Evolutionary conservation across 106 monocot genomes (phyloP), one percentile per base, ranked within the genome.

Genomic region (Ottelia alismoides): DNA sequence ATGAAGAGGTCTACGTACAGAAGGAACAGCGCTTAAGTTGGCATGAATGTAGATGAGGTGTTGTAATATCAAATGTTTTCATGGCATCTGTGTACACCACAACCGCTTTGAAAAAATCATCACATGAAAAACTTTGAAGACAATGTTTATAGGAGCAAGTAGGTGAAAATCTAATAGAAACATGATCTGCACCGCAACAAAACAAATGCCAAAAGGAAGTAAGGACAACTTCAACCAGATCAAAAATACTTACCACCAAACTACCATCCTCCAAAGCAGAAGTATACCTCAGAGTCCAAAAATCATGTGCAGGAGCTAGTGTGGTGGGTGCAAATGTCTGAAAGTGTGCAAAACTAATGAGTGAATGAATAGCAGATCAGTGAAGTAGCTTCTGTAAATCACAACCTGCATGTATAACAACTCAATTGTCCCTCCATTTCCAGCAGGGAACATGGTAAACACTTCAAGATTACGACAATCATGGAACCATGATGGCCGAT

Each of bases 301-400:
- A 87, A 27, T 93, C 93, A 26, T 82, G 89, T 45, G 89, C 89
- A 25, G 96, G 73, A 32, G 87, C 96, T 53, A 96, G 74, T 26
- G 89, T 96, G 17, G 96, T 96, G 49, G 96, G 96, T 63, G 96
- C 84, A 77, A 80, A 89, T 66, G 73, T 84, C 96, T 96, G 64
- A 43, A 61, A 17, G 19, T 12, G 2, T 19, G 21, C 3, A 35
- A 20, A n/a, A n/a, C n/a, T n/a, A n/a, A n/a, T n/a, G n/a, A n/a
- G n/a, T 12, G 53, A 31, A 30, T 28, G 12, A 55, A 30, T 16
- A 29, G 12, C 6, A 20, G 29, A 55, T 11, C 24, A 25, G 17
- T 53, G 1, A 58, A 53, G 14, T n/a, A 31, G 3, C 30, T n/a
- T 22, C 21, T 27, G 0, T 27, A 52, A 30, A 45, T 12, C 9